Conservation (phyloP, 2,329 filamentous ascomycete species). For the Shiraia bambusicola region DNA sequence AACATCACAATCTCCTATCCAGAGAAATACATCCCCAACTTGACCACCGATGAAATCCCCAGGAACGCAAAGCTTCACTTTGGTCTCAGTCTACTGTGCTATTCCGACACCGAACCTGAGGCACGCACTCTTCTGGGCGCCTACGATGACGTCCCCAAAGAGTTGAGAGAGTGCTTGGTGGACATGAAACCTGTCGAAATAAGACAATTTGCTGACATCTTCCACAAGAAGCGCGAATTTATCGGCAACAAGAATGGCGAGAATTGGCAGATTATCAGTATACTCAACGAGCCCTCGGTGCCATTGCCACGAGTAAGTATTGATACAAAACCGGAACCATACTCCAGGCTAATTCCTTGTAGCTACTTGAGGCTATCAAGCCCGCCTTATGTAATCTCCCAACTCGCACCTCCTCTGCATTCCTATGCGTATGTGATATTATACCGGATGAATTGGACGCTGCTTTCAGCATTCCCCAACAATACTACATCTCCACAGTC, state of each 20-base stretch:
- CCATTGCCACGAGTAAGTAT: neutral
- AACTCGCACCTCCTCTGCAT: constrained; percentile 3
- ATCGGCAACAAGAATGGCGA: constrained; percentile 4
- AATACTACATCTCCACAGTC: constrained; percentile 15
- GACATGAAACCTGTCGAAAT: constrained; percentile 1
- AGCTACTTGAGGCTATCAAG: constrained; percentile 8
- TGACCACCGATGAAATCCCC: neutral
- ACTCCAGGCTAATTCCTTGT: neutral
- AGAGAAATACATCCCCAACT: neutral
- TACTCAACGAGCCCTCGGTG: constrained; percentile 10
- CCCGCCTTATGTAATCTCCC: constrained; percentile 3
- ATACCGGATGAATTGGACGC: constrained; percentile 11
- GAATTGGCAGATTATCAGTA: constrained; percentile 12
- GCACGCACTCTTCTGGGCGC: neutral
- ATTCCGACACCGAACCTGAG: neutral
- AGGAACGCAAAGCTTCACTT: neutral
- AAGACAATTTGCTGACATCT: neutral
- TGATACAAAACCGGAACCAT: neutral
- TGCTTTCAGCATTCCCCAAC: constrained; percentile 11
- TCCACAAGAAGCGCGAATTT: constrained; percentile 4
- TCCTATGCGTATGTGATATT: constrained; percentile 9
- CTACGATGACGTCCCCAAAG: neutral
- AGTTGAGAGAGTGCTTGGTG: neutral
- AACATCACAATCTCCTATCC: neutral
- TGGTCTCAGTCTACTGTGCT: neutral